Evolutionary conservation across 768 basidiomycete species (phyloP), one percentile per base, ranked within the genome.

Genomic region (Rhizopogon vesiculosus): DNA sequence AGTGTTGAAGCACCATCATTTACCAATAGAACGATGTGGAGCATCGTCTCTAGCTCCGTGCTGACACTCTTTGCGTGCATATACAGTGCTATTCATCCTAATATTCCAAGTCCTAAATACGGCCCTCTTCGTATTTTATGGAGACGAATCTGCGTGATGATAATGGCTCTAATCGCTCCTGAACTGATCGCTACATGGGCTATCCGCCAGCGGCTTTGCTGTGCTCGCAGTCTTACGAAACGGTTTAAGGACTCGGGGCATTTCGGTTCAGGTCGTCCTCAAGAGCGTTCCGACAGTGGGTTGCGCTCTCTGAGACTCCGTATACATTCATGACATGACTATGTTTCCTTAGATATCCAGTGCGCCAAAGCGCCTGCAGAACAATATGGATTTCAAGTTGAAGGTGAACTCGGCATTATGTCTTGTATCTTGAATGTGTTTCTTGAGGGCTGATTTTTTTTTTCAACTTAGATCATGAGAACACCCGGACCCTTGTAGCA

Each of bases 81-180:
- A 5, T 70, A 64, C 63, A 52, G 59, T 9, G 56, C 68, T 10
- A 53, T 66, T 9, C 66, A 70, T 44, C 68, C 66, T 0, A 66
- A 70, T 41, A 57, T 69, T 18, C 69, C 62, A 0, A 42, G 40
- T 15, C 51, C 40, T 5, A 13, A 44, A 7, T 8, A 42, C 1
- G n/a, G 41, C 2, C 10, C 16, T 2, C 3, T 15, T 42, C 28
- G 29, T 3, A 40, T 42, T 18, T 22, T 54, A 31, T 2, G 12
- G 28, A 31, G 45, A 16, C 54, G 54, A 22, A 12, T 65, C 12
- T 3, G 29, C 7, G 53, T 62, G 1, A 64, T 65, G 41, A 3
- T 59, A 8, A 3, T 61, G 1, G 66, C 58, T n/a, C 28, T 66
- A 2, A 25, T 69, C n/a, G 60, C 64, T 25, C 65, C 66, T 1